These are phyloP conservation scores for Aspergillus avenaceus DNA, from an alignment of 495 filamentous ascomycete species.

Conservation along the genomic window DNA sequence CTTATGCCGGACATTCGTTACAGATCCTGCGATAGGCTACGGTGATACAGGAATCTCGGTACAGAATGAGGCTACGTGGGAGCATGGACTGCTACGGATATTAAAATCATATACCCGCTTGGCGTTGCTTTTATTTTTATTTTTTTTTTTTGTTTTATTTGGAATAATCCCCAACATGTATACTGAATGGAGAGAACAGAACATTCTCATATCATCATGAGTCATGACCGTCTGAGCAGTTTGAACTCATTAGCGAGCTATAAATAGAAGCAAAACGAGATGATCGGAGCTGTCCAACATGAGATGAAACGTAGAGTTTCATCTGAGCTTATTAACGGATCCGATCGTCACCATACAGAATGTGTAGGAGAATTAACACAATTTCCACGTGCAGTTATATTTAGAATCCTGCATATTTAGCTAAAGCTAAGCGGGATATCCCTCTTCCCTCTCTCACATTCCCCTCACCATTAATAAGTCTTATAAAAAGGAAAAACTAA, in stretches of 20 bases:
- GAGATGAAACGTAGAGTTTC: not conserved
- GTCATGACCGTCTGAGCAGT: not conserved
- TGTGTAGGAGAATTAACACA: not conserved
- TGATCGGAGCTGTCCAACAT: not conserved
- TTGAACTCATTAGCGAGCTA: not conserved
- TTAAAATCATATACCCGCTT: not conserved
- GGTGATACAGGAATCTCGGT: not conserved
- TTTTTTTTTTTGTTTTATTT: conserved; percentile 2
- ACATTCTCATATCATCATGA: not conserved
- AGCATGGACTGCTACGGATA: not conserved
- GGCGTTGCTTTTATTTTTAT: not conserved
- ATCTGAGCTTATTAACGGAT: not conserved
- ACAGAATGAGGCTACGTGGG: not conserved
- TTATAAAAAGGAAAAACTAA: no score
- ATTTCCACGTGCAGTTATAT: not conserved
- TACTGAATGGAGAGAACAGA: not conserved
- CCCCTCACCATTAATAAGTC: no score
- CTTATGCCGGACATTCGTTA: not conserved
- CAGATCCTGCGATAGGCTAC: not conserved
- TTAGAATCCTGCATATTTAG: not conserved
- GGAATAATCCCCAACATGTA: not conserved
- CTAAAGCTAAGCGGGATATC: not conserved
- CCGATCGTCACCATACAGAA: not conserved
- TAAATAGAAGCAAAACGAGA: not conserved
- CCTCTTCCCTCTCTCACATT: no score